Base-by-base conservation (phyloP, 768 basidiomycete species). In the Termitomyces sp. region DNA sequence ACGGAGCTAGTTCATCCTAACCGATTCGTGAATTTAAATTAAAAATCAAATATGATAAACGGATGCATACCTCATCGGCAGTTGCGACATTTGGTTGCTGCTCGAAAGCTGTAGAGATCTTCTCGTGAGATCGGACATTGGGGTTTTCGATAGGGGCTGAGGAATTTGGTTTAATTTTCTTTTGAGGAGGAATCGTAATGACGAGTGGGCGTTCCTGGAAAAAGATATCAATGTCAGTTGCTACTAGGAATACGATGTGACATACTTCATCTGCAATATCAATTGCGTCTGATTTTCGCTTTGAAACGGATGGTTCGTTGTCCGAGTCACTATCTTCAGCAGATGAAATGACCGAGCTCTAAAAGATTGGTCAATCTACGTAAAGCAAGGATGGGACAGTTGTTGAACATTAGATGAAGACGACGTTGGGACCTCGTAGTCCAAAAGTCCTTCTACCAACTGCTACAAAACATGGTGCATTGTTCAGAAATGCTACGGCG, bases 201-300 rank as follows among this genome's bases (percentile, higher is more conserved):
- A 16, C 18, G 6, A 56, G 44, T 5, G 50, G 56, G 16, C 27
- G 37, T 12, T 50, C 56, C 59, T 63, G 14, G 7, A 20, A 26
- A 47, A 24, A 24, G 34, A 20, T 34, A 14, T 55, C 13, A 27
- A 16, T 36, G 7, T 26, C 18, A n/a, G 10, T 29, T 37, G 24
- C 8, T n/a, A 50, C 39, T 10, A 9, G 18, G 4, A n/a, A 39
- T 24, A 37, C 34, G 12, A 9, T 41, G 5, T 13, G 37, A 56
- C 46, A 29, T 31, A 57, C 61, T 48, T 63, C 43, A 20, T 62
- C 56, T 14, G 56, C 55, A 13, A 24, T 39, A 42, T 61, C 49
- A 13, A 31, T 1, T 4, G n/a, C 20, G n/a, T 29, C 34, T 9
- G 53, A 29, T 26, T 54, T 61, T 26, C 53, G 58, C 44, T 57